phyloP scores from a whole-genome alignment of 441 rosid genomes.

The Populus trichocarpa region DNA sequence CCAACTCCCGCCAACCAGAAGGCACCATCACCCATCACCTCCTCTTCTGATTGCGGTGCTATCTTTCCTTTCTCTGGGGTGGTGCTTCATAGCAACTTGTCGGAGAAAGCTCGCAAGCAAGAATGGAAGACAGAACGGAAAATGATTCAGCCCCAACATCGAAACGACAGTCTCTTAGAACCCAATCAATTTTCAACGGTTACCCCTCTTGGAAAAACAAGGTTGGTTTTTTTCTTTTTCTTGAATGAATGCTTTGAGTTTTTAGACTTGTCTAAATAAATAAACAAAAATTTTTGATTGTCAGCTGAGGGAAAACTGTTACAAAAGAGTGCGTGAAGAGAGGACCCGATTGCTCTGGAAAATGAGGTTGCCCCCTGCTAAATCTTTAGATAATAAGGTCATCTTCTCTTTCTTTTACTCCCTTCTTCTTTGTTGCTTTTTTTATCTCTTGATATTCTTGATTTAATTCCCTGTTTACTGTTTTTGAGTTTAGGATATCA shows the following conservation, averaged over 20 bases:
- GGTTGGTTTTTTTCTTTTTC: constrained; percentile 32
- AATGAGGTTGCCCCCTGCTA: constrained; percentile 53
- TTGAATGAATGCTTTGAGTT: background rate
- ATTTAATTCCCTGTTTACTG: background rate
- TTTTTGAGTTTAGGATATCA: constrained; percentile 42
- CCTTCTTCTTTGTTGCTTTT: background rate
- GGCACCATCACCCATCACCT: background rate
- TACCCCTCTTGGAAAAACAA: constrained; percentile 57
- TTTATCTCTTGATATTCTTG: background rate
- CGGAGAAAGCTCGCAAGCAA: background rate
- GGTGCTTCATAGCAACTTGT: background rate
- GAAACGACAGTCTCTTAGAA: constrained; percentile 43
- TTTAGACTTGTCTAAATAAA: background rate
- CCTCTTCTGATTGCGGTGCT: background rate
- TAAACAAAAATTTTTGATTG: background rate
- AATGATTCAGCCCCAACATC: constrained; percentile 19
- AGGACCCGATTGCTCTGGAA: constrained; percentile 75
- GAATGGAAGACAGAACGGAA: background rate
- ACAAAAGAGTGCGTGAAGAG: constrained; percentile 69
- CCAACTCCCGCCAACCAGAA: constrained; percentile 11
- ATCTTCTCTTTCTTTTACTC: background rate
- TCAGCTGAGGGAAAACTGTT: constrained; percentile 75
- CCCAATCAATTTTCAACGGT: constrained; percentile 40
- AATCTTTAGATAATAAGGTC: constrained; percentile 51
- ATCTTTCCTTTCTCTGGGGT: background rate